phyloP scores from a whole-genome alignment of 2,329 filamentous ascomycete genomes.

The Penicillium expansum region DNA sequence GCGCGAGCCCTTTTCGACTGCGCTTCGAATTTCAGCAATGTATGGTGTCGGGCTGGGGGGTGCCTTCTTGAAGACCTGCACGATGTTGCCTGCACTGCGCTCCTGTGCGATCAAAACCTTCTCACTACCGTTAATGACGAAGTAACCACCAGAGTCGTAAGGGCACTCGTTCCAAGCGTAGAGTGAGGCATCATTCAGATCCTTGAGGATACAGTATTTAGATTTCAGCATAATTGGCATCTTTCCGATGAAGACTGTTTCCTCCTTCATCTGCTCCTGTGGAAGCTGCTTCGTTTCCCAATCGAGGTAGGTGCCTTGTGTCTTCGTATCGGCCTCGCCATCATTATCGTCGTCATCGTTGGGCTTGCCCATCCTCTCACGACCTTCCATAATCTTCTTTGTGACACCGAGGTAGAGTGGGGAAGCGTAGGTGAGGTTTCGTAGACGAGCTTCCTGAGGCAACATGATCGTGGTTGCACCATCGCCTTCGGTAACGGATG shows the following conservation, averaged over 20 bases:
- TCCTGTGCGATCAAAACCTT: constrained; percentile 98
- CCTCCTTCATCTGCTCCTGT: constrained; percentile 58
- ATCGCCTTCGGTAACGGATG: constrained; percentile 89
- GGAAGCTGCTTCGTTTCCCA: constrained; percentile 48
- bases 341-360: constrained; percentile 55
- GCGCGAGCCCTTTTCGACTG: constrained; percentile 91
- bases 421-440: constrained; percentile 92
- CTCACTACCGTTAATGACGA: constrained; percentile 98
- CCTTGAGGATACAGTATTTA: constrained; percentile 85
- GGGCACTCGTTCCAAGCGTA: constrained; percentile 95
- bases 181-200: constrained; percentile 77
- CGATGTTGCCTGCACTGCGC: constrained; percentile 95
- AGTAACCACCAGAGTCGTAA: constrained; percentile 97
- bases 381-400: constrained; percentile 78
- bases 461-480: constrained; percentile 80
- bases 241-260: constrained; percentile 88
- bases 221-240: constrained; percentile 98
- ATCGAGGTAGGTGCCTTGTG: constrained; percentile 43
- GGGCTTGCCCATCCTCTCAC: constrained; percentile 70
- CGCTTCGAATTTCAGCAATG: constrained; percentile 92
- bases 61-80: constrained; percentile 98
- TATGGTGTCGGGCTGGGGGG: constrained; percentile 88
- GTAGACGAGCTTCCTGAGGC: constrained; percentile 91
- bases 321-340: constrained; percentile 50
- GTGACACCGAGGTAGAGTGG: constrained; percentile 87